Base-by-base conservation (phyloP, 306 rosid genomes). In the Vicia faba region DNA sequence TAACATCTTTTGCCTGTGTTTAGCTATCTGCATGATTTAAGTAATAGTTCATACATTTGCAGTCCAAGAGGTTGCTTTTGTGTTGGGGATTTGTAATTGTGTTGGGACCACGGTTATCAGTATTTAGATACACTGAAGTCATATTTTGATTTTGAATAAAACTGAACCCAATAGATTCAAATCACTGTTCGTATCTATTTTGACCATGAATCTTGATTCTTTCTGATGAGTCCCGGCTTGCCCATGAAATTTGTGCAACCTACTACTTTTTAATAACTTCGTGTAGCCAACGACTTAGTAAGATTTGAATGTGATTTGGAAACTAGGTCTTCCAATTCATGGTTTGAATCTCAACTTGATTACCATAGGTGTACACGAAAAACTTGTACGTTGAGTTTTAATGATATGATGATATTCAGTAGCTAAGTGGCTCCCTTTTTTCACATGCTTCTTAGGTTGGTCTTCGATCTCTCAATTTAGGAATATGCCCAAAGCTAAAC, bases 401-500 rank as follows among this genome's bases (percentile, higher is more conserved):
- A 60, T 40, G 56, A 50, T 49, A 8, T 39, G 61, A 8, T 39
- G 61, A 54, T 72, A 31, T 33, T 3, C 59, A 56, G 20, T 25
- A 13, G 40, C 41, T 67, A 26, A 82, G 23, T 26, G 33, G 13
- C 3, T 71, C 38, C 1, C 10, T 51, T 51, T 48, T 59, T 20
- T 38, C 23, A 69, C 31, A 40, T 54, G 53, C 75, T 67, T 23
- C 63, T 56, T 78, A 95, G 99, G 99, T 88, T 78, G 99, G 99
- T 53, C 99, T 95, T 46, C 84, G 82, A 65, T 83, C 95, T 46
- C 91, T 95, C 35, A 95, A 95, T 75, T 75, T 95, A 64, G 99
- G 99, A 68, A 95, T 95, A 72, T 95, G 99, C 83, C 99, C 99
- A 26, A 95, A 90, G 79, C 62, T 95, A 82, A 86, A 82, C 23